These are phyloP conservation scores for Ascochyta pisi DNA, from an alignment of 2,329 filamentous ascomycete species.

Conservation along the genomic window DNA sequence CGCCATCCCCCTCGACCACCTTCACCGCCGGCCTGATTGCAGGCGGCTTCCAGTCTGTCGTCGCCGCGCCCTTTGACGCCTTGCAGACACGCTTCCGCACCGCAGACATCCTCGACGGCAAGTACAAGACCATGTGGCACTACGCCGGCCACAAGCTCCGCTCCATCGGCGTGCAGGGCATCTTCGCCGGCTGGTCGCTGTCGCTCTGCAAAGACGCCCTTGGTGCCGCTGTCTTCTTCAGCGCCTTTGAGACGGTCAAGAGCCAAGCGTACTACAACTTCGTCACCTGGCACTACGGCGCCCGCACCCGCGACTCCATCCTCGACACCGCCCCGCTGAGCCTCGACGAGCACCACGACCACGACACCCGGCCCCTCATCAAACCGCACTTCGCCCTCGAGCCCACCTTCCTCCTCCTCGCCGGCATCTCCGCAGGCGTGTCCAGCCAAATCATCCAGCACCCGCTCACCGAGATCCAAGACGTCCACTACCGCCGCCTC, in stretches of 20 bases:
- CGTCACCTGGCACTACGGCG: conserved; percentile 71
- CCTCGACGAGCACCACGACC: conserved; percentile 25
- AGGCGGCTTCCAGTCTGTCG: conserved; percentile 71
- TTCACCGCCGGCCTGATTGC: conserved; percentile 75
- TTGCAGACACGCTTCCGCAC: conserved; percentile 76
- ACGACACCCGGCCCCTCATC: conserved; percentile 60
- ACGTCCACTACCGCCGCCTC: conserved; percentile 74
- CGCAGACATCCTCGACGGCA: conserved; percentile 64
- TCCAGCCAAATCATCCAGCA: conserved; percentile 74
- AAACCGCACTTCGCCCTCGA: conserved; percentile 78
- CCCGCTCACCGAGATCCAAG: conserved; percentile 73
- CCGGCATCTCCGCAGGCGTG: conserved; percentile 72
- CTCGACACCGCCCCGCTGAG: conserved; percentile 2
- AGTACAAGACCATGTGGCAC: conserved; percentile 73
- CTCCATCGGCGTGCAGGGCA: conserved; percentile 74
- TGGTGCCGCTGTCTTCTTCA: conserved; percentile 75
- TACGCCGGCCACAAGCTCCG: conserved; percentile 71
- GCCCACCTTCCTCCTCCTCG: conserved; percentile 72
- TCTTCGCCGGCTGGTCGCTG: conserved; percentile 76
- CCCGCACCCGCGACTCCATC: conserved; percentile 41
- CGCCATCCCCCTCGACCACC: conserved; percentile 67
- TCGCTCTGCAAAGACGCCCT: conserved; percentile 73
- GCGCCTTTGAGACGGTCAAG: conserved; percentile 77
- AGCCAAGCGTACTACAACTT: conserved; percentile 76
- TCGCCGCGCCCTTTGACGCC: conserved; percentile 78